These are phyloP conservation scores for Scortechinia acanthostroma DNA, from an alignment of 2,329 filamentous ascomycete genomes.

Conservation along the genomic window DNA sequence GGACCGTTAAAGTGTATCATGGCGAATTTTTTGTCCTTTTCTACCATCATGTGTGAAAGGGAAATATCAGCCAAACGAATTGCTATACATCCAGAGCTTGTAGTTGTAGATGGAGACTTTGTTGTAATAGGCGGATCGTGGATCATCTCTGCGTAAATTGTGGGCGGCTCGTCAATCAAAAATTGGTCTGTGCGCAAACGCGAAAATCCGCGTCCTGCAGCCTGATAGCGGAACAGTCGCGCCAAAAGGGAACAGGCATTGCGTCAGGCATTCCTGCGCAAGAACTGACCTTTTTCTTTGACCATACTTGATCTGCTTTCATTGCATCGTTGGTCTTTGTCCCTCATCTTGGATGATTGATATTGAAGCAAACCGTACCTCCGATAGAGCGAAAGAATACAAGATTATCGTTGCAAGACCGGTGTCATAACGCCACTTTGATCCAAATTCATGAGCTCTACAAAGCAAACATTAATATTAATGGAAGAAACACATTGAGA, in stretches of 20 bases:
- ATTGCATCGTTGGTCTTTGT: not conserved
- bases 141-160: too few species aligned
- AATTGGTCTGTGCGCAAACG: slow-evolving; percentile 19
- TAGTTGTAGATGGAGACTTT: too few species aligned
- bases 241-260: slow-evolving; percentile 5
- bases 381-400: not conserved
- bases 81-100: too few species aligned
- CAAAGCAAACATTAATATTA: not conserved
- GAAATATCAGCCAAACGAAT: too few species aligned
- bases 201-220: slow-evolving; percentile 21
- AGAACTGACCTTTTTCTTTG: not conserved
- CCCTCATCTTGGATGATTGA: not conserved
- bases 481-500: not conserved
- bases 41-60: too few species aligned
- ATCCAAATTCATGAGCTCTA: not conserved
- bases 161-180: too few species aligned
- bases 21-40: too few species aligned
- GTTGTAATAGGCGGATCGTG: too few species aligned
- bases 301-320: not conserved
- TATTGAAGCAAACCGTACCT: not conserved
- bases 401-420: too few species aligned
- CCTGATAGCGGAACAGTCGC: slow-evolving; percentile 15
- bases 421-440: too few species aligned
- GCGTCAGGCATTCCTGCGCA: not conserved
- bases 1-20: too few species aligned